Evolutionary conservation across 306 rosid species (phyloP).

Genomic region (Luffa acutangula): DNA sequence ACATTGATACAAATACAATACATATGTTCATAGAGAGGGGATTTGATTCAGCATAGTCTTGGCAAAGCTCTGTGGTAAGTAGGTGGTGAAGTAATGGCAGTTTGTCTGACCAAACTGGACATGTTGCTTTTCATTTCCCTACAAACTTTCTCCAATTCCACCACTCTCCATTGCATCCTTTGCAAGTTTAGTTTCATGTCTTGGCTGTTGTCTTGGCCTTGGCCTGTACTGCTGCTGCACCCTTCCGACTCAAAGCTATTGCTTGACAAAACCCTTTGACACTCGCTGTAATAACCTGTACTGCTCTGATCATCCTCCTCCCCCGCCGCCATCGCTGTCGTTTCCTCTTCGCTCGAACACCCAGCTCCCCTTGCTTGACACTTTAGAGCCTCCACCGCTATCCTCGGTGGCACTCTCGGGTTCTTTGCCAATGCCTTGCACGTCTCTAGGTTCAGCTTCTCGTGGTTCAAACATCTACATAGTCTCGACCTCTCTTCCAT

Average conservation of each 20-base stretch:
- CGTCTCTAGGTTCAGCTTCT: slow-evolving; percentile 51
- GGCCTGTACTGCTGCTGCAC: not conserved
- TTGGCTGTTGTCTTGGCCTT: slow-evolving; percentile 26
- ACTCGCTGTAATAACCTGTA: not conserved
- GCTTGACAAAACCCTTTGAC: slow-evolving; percentile 28
- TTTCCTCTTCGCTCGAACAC: not conserved
- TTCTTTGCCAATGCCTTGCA: slow-evolving; percentile 67
- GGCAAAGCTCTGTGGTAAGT: slow-evolving; percentile 24
- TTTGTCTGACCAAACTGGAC: slow-evolving; percentile 30
- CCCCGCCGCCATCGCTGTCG: not conserved
- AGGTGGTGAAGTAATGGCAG: slow-evolving; percentile 23
- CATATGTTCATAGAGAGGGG: not conserved
- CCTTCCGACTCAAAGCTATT: slow-evolving; percentile 20
- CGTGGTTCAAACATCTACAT: slow-evolving; percentile 58
- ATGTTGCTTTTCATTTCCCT: slow-evolving; percentile 48
- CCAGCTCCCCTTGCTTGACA: not conserved
- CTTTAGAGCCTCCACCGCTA: slow-evolving; percentile 42
- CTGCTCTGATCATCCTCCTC: not conserved
- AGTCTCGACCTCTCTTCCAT: slow-evolving; percentile 56
- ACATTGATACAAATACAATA: not conserved
- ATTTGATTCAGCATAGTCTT: slow-evolving; percentile 38
- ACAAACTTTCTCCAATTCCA: slow-evolving; percentile 53
- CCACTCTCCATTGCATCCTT: slow-evolving; percentile 53
- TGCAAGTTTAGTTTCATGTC: slow-evolving; percentile 24
- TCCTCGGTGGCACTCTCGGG: slow-evolving; percentile 62